These are phyloP conservation scores for Aspergillus biplanus DNA, from an alignment of 495 filamentous ascomycete species.

Conservation along the genomic window DNA sequence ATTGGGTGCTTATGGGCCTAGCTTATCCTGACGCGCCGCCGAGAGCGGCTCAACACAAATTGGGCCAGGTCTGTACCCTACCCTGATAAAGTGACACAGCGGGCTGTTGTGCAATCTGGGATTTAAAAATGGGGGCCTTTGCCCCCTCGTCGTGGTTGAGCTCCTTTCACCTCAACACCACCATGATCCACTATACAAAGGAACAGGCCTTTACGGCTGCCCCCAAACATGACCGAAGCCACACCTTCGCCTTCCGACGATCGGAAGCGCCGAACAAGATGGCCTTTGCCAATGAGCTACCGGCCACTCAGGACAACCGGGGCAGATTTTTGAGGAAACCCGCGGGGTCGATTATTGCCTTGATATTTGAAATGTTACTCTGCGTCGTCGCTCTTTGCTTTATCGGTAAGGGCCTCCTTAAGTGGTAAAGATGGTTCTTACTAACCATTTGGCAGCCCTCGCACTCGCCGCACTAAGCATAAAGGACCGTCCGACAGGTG, in stretches of 20 bases:
- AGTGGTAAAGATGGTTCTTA: neutral
- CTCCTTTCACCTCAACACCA: neutral
- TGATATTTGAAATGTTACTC: slow-evolving; percentile 12
- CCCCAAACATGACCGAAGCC: slow-evolving; percentile 1
- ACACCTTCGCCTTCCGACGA: neutral
- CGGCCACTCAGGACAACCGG: neutral
- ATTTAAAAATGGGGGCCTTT: neutral
- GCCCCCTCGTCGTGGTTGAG: neutral
- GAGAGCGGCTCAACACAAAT: slow-evolving; percentile 6
- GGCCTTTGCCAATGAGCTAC: slow-evolving; percentile 6
- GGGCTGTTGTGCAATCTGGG: neutral
- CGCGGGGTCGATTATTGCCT: slow-evolving; percentile 15
- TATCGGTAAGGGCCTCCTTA: slow-evolving; percentile 3
- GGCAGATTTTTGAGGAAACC: slow-evolving; percentile 10
- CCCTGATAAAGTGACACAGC: neutral
- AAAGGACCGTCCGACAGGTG: slow-evolving; percentile 14
- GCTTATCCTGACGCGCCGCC: slow-evolving; percentile 11
- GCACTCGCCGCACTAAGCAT: slow-evolving; percentile 14
- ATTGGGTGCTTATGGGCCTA: slow-evolving; percentile 2
- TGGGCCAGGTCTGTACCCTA: neutral
- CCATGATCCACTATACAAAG: slow-evolving; percentile 1
- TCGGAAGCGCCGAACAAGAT: neutral
- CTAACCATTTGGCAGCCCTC: slow-evolving; percentile 6
- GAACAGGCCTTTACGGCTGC: neutral
- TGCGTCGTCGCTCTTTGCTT: slow-evolving; percentile 18